Percentiles rank a stretch among this genome's conserved stretches.
Evolutionary conservation across 2,329 filamentous ascomycete species (phyloP).

Genomic region (Colletotrichum destructivum): DNA sequence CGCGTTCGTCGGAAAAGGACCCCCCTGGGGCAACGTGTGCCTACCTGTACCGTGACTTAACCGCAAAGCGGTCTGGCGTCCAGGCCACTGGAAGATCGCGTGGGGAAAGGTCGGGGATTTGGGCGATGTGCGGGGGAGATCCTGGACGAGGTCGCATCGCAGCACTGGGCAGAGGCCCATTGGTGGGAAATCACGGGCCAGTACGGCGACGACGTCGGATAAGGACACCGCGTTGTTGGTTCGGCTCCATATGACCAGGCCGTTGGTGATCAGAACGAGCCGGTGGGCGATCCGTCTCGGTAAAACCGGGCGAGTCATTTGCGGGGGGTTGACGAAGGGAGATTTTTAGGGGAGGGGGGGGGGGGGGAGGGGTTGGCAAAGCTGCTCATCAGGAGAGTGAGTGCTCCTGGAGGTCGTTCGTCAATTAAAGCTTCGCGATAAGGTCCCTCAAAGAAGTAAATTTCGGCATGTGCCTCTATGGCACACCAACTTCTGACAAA

Average conservation of each 20-base stretch:
- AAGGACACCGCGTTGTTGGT: slow-evolving; percentile 29
- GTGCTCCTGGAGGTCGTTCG: background rate
- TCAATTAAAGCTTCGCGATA: background rate
- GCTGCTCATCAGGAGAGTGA: too few relatives aligned
- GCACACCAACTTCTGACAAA: too few relatives aligned
- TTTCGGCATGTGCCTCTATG: too few relatives aligned
- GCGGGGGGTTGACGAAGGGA: slow-evolving; percentile 43
- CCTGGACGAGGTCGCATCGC: slow-evolving; percentile 29
- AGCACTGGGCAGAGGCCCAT: slow-evolving; percentile 28
- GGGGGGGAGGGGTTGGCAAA: too few relatives aligned
- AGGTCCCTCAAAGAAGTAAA: too few relatives aligned
- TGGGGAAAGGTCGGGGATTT: slow-evolving; percentile 22
- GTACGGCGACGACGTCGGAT: slow-evolving; percentile 23
- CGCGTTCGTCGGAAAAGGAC: slow-evolving; percentile 26
- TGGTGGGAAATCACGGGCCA: slow-evolving; percentile 34
- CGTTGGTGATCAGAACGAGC: background rate
- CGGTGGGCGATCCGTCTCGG: background rate
- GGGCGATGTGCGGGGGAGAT: slow-evolving; percentile 33
- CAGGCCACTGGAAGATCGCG: slow-evolving; percentile 28
- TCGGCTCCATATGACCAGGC: background rate
- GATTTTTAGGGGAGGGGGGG: too few relatives aligned
- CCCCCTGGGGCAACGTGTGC: background rate
- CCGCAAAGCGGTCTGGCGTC: slow-evolving; percentile 26
- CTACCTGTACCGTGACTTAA: slow-evolving; percentile 8
- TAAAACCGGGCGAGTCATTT: background rate